These are phyloP conservation scores for Microcyclosporella mali DNA, from an alignment of 2,329 filamentous ascomycete genomes.

Conservation along the genomic window DNA sequence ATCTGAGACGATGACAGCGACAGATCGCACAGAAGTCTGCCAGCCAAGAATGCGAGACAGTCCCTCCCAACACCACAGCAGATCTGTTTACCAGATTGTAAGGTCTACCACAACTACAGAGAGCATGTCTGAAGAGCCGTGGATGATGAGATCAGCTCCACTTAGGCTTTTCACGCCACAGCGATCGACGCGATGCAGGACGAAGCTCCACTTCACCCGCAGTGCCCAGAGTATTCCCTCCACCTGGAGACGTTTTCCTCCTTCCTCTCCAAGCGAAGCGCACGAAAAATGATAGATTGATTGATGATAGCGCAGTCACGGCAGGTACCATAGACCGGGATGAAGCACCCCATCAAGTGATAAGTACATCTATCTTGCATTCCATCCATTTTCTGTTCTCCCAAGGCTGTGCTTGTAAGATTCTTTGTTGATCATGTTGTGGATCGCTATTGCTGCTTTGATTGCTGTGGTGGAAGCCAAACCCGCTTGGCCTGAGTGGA, in stretches of 20 bases:
- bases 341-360: not conserved
- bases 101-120: too few species aligned
- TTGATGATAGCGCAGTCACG: not conserved
- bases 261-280: slow-evolving; percentile 4
- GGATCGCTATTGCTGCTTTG: not conserved
- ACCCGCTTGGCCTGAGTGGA: not conserved
- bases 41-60: too few species aligned
- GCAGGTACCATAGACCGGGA: not conserved
- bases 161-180: too few species aligned
- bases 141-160: too few species aligned
- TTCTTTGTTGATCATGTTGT: not conserved
- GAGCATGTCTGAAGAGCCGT: too few species aligned
- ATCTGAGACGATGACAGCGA: too few species aligned
- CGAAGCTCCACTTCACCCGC: not conserved
- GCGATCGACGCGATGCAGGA: too few species aligned
- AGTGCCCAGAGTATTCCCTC: not conserved
- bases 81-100: too few species aligned
- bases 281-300: not conserved
- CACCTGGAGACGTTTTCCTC: too few species aligned
- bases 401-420: not conserved
- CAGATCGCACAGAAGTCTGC: too few species aligned
- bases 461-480: not conserved
- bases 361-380: not conserved
- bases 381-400: not conserved
- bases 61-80: too few species aligned